These are phyloP conservation scores for Astrocystis sublimbata DNA, from an alignment of 495 filamentous ascomycete species.

Conservation along the genomic window DNA sequence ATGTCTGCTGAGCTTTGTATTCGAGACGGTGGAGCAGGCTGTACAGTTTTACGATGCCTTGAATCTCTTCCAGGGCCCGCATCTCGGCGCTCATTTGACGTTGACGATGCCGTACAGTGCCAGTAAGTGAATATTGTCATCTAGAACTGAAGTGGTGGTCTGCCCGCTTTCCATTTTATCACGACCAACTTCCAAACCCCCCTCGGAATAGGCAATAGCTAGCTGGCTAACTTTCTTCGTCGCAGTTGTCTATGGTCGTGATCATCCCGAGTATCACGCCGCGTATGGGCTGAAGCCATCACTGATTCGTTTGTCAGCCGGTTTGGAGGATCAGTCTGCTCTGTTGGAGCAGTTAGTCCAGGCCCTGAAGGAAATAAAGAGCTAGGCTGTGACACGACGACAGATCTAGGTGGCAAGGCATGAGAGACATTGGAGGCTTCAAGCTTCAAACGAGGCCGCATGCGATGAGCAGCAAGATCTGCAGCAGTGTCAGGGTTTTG, in stretches of 20 bases:
- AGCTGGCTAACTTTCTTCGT: background rate
- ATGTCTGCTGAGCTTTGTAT: constrained; percentile 47
- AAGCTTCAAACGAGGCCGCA: no score
- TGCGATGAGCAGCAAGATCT: no score
- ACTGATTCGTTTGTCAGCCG: constrained; percentile 43
- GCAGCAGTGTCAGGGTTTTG: no score
- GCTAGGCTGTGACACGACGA: no score
- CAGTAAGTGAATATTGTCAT: background rate
- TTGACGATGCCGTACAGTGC: constrained; percentile 45
- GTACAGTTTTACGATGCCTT: constrained; percentile 45
- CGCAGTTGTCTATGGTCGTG: constrained; percentile 30
- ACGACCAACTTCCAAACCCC: no score
- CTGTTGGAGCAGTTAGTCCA: constrained; percentile 36
- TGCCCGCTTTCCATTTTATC: no score
- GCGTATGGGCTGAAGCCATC: constrained; percentile 32
- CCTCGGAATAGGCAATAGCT: background rate
- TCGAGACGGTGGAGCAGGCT: constrained; percentile 32
- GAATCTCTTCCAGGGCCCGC: constrained; percentile 45
- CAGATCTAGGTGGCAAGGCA: no score
- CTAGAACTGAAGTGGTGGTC: no score
- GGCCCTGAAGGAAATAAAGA: constrained; percentile 27
- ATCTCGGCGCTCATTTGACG: constrained; percentile 51
- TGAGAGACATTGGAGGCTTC: no score
- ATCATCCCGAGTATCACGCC: constrained; percentile 24
- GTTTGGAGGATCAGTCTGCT: constrained; percentile 41